Percentiles rank a stretch among this genome's conserved stretches.
Evolutionary conservation across 371 early-diverging fungal genomes (phyloP).

Genomic region (Mucor mucedo): DNA sequence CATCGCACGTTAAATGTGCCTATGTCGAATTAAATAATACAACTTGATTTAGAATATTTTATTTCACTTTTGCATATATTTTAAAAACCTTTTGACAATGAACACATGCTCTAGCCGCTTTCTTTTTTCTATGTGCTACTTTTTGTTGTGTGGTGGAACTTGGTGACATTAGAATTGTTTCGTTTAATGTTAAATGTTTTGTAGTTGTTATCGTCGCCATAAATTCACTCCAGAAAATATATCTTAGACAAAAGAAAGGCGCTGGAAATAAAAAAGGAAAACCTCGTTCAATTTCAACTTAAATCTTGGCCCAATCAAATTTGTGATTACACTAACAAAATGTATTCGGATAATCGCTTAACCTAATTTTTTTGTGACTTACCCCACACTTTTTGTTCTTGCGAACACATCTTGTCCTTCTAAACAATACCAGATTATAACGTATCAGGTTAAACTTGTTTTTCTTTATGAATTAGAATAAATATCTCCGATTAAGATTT

Average conservation of each 20-base stretch:
- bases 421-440: neutral
- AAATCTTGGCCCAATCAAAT: neutral
- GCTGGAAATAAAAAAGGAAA: conserved; percentile 3
- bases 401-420: neutral
- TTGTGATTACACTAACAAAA: neutral
- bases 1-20: conserved; percentile 70
- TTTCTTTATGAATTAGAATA: too few relatives aligned
- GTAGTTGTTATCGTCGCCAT: conserved; percentile 8
- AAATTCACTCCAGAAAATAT: neutral
- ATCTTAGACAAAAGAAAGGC: neutral
- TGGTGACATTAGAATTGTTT: conserved; percentile 10
- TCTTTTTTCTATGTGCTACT: conserved; percentile 31
- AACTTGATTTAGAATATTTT: neutral
- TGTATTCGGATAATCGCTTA: neutral
- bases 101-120: conserved; percentile 48
- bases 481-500: too few relatives aligned
- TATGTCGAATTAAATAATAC: conserved; percentile 5
- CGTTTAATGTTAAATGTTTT: neutral
- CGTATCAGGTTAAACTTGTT: neutral
- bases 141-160: conserved; percentile 17
- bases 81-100: conserved; percentile 55
- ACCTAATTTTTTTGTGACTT: neutral
- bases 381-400: conserved; percentile 1
- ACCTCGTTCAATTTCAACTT: neutral
- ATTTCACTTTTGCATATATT: neutral